Base-by-base conservation (phyloP, 768 basidiomycete species). In the Ramaria rubella region DNA sequence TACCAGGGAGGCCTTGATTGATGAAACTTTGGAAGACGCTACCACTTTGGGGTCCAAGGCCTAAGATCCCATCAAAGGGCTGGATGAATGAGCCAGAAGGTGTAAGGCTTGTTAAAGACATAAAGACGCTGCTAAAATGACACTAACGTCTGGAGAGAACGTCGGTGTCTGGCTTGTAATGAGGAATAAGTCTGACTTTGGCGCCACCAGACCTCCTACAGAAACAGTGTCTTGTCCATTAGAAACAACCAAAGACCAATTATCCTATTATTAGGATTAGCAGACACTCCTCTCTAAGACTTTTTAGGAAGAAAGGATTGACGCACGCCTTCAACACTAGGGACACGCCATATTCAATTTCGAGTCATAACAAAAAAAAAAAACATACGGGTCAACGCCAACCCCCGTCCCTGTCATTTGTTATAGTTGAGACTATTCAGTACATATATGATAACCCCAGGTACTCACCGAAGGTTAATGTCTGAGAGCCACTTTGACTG, bases 111-210 rank as follows among this genome's bases (percentile, higher is more conserved):
- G 19, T 27, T 15, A 14, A 29, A 30, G 24, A 53, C 19, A 12
- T 17, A 45, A 53, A 53, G 9, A 51, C 30, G 23, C 49, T 29
- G 23, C 4, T 19, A 19, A 38, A 11, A 33, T 36, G n/a, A 53
- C 52, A 11, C 52, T 36, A 19, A 53, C 52, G 66, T 81, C 77
- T 17, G 77, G 74, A 49, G 72, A 67, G 65, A 82, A 82, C 30
- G 72, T 70, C 1, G 73, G 67, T 0, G 81, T 82, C 66, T 82
- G 79, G 58, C 77, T 66, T 5, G 77, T 78, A 66, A 81, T 80
- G 27, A 79, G 73, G 64, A 76, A 79, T 17, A 82, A 67, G 40
- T 63, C 68, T 43, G 76, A 70, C 38, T 65, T 63, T 5, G 67
- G 61, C 4, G 73, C 74, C 6, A 63, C 63, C 17, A 80, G 67